Percentiles rank a stretch among this genome's conserved stretches.
Evolutionary conservation across 139 green algal genomes (phyloP).

Genomic region (Parachlorella kessleri): DNA sequence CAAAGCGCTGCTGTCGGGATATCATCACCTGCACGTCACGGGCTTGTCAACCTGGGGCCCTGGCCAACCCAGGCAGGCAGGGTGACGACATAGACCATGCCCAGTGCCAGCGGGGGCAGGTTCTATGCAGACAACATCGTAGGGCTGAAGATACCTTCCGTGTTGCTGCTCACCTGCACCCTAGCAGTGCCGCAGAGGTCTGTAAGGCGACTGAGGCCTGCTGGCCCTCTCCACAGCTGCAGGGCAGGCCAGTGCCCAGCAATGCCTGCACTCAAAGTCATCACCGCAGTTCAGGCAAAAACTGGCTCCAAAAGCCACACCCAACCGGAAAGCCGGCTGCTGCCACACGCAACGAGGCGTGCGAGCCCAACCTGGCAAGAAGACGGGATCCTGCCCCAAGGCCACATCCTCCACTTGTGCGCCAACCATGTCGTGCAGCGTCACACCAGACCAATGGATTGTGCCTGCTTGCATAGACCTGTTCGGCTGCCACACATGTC

Average conservation of each 20-base stretch:
- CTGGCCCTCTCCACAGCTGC: conserved; percentile 11
- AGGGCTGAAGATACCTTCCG: too few relatives aligned
- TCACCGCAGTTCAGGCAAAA: too few relatives aligned
- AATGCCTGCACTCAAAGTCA: conserved; percentile 40
- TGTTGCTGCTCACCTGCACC: conserved; percentile 22
- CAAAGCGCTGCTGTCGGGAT: conserved; percentile 23
- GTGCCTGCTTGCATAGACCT: too few relatives aligned
- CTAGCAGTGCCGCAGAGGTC: conserved; percentile 19
- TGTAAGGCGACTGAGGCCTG: conserved; percentile 27
- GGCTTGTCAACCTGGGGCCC: conserved; percentile 38
- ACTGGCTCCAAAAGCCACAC: too few relatives aligned
- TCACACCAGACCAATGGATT: too few relatives aligned
- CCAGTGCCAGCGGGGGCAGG: not conserved
- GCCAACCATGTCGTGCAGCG: too few relatives aligned
- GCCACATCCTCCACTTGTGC: too few relatives aligned
- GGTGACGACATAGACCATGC: not conserved
- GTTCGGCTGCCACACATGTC: too few relatives aligned
- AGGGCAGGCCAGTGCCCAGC: conserved; percentile 36
- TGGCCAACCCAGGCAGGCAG: not conserved
- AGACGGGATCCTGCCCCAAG: too few relatives aligned
- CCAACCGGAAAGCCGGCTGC: too few relatives aligned
- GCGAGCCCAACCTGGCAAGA: too few relatives aligned
- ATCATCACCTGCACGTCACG: conserved; percentile 46
- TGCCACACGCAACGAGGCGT: too few relatives aligned
- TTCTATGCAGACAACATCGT: not conserved